These are phyloP conservation scores for Rhizoctonia solani DNA, from an alignment of 1,284 basidiomycete species.

Conservation along the genomic window DNA sequence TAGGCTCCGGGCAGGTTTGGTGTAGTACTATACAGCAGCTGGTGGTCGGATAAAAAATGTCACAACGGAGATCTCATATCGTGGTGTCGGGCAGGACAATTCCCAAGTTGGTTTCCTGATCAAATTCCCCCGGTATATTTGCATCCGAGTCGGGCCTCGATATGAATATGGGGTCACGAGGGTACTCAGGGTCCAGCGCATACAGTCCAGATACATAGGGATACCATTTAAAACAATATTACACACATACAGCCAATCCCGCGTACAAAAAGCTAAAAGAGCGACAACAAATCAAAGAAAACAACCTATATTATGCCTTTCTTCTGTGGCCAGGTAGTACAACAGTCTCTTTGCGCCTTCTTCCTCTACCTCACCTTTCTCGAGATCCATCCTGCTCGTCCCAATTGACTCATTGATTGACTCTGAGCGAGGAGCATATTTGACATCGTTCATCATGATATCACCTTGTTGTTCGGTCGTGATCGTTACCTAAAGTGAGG, in stretches of 20 bases:
- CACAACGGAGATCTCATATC: constrained; percentile 30
- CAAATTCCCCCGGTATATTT: constrained; percentile 23
- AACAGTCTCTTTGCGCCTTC: not conserved
- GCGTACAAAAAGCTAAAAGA: too few relatives aligned
- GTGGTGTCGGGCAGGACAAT: constrained; percentile 8
- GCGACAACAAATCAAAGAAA: not conserved
- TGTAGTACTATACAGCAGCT: not conserved
- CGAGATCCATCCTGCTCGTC: not conserved
- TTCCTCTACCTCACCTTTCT: constrained; percentile 1
- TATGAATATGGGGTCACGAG: constrained; percentile 14
- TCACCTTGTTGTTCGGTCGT: constrained; percentile 26
- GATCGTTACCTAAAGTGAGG: constrained; percentile 13
- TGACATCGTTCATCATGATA: constrained; percentile 31
- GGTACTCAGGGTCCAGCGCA: constrained; percentile 1
- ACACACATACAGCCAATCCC: too few relatives aligned
- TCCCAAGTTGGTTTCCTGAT: not conserved
- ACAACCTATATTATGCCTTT: not conserved
- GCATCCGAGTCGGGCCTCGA: constrained; percentile 9
- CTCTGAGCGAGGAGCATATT: not conserved
- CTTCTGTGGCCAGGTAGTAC: not conserved
- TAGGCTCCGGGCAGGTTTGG: not conserved
- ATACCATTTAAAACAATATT: too few relatives aligned
- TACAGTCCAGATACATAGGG: too few relatives aligned
- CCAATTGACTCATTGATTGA: constrained; percentile 16
- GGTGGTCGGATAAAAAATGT: constrained; percentile 9